A percentile compares a stretch with the other conserved stretches of the same genome.
These are phyloP conservation scores for Brassica carinata DNA, from an alignment of 345 rosid genomes.

Conservation along the genomic window DNA sequence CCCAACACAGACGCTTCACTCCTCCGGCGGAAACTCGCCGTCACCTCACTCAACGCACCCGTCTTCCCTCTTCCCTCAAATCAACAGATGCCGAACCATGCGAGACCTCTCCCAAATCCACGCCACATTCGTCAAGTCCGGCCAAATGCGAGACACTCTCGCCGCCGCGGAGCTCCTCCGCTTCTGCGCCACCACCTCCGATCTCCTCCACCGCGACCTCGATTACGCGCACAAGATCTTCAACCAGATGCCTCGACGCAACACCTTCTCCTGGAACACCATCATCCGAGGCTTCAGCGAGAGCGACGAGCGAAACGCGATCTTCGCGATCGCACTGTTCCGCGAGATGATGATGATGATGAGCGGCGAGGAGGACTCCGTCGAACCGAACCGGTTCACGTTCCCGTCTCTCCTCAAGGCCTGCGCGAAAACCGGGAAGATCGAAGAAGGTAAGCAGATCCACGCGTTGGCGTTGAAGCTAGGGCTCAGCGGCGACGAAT, in stretches of 20 bases:
- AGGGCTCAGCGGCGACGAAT: constrained; percentile 59
- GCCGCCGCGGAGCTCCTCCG: constrained; percentile 72
- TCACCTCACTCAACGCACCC: constrained; percentile 39
- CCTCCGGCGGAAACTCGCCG: constrained; percentile 22
- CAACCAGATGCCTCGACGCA: constrained; percentile 50
- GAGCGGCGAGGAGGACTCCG: constrained; percentile 35
- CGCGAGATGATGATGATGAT: constrained; percentile 40
- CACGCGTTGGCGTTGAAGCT: constrained; percentile 60
- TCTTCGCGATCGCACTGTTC: constrained; percentile 50
- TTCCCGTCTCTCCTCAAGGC: constrained; percentile 73
- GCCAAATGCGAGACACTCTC: constrained; percentile 59
- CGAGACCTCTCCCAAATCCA: constrained; percentile 62
- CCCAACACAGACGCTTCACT: constrained; percentile 27
- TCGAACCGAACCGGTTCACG: constrained; percentile 59
- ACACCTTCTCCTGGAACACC: constrained; percentile 83
- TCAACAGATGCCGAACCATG: constrained; percentile 52
- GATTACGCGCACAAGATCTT: constrained; percentile 55
- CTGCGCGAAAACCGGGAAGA: constrained; percentile 49
- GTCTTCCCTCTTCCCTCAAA: constrained; percentile 57
- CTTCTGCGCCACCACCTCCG: constrained; percentile 50
- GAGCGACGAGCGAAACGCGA: constrained; percentile 35
- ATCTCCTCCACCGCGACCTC: constrained; percentile 43
- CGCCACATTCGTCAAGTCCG: constrained; percentile 65
- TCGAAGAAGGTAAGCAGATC: constrained; percentile 62
- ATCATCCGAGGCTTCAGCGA: constrained; percentile 68